phyloP scores from a whole-genome alignment of 768 basidiomycete genomes.

The Chalciporus sphaerocephalus region DNA sequence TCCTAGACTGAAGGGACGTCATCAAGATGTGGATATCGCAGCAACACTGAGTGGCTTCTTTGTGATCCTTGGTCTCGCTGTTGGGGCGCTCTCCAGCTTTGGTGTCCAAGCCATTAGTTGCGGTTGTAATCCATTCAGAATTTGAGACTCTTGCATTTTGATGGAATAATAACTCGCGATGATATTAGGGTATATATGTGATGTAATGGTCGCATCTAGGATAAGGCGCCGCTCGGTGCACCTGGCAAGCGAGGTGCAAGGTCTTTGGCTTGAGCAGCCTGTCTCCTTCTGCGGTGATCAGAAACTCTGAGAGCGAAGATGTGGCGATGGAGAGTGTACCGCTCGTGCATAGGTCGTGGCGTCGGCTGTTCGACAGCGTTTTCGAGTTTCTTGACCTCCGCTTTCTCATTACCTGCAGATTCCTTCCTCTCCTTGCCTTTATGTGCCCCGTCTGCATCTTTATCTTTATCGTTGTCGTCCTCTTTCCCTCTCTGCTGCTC shows the following conservation, averaged over 20 bases:
- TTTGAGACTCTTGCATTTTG: slow-evolving; percentile 1
- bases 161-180: neutral
- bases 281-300: slow-evolving; percentile 69
- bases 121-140: slow-evolving; percentile 66
- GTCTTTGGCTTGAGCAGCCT: slow-evolving; percentile 61
- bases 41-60: slow-evolving; percentile 80
- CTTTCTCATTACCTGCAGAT: slow-evolving; percentile 32
- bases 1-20: slow-evolving; percentile 58
- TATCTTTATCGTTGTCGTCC: slow-evolving; percentile 35
- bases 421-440: slow-evolving; percentile 34
- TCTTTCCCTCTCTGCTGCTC: slow-evolving; percentile 34
- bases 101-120: slow-evolving; percentile 67
- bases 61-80: slow-evolving; percentile 66
- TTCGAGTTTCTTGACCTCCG: slow-evolving; percentile 25
- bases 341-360: slow-evolving; percentile 55
- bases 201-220: slow-evolving; percentile 1
- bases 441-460: neutral
- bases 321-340: slow-evolving; percentile 77
- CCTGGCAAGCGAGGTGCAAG: slow-evolving; percentile 69
- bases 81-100: slow-evolving; percentile 80
- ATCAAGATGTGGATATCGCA: slow-evolving; percentile 80
- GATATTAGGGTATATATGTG: neutral
- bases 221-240: slow-evolving; percentile 40
- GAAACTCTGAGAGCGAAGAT: slow-evolving; percentile 75
- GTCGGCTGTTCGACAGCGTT: slow-evolving; percentile 26